Conservation (phyloP, 2,329 filamentous ascomycete genomes). For the Penicillium sp. region DNA sequence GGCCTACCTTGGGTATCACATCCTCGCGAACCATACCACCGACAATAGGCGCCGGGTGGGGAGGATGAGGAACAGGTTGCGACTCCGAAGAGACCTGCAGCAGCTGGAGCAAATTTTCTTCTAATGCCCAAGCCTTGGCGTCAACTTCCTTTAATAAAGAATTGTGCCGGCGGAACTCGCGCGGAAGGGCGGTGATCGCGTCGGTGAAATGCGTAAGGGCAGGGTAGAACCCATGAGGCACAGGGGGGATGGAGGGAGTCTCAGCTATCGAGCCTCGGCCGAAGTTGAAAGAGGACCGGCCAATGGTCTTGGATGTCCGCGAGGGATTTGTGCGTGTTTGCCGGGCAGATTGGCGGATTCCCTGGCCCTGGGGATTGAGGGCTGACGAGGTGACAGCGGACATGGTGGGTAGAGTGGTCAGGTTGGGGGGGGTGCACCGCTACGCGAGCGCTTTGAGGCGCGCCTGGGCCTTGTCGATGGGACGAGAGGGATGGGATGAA, state of each 20-base stretch:
- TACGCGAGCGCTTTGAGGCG: conserved; percentile 12
- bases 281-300: conserved; percentile 41
- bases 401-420: conserved; percentile 19
- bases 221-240: conserved; percentile 58
- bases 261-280: conserved; percentile 33
- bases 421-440: conserved; percentile 11
- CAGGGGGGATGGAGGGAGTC: conserved; percentile 28
- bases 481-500: neutral
- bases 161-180: conserved; percentile 93
- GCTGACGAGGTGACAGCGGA: conserved; percentile 30
- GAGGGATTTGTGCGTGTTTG: conserved; percentile 51
- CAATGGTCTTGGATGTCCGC: conserved; percentile 47
- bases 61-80: conserved; percentile 33
- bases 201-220: conserved; percentile 78
- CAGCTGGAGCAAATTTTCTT: conserved; percentile 75
- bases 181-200: conserved; percentile 84
- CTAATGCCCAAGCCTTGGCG: conserved; percentile 87
- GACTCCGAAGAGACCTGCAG: conserved; percentile 50
- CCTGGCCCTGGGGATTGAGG: conserved; percentile 29
- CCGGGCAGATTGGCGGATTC: conserved; percentile 39
- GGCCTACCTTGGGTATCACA: conserved; percentile 29
- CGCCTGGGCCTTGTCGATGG: conserved; percentile 8
- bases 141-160: conserved; percentile 96
- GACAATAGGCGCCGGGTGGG: conserved; percentile 38
- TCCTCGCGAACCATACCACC: conserved; percentile 36